A percentile compares a stretch with the other conserved stretches of the same genome.
Evolutionary conservation across 257 asterid genomes (phyloP).

Genomic region (Lycium barbarum): DNA sequence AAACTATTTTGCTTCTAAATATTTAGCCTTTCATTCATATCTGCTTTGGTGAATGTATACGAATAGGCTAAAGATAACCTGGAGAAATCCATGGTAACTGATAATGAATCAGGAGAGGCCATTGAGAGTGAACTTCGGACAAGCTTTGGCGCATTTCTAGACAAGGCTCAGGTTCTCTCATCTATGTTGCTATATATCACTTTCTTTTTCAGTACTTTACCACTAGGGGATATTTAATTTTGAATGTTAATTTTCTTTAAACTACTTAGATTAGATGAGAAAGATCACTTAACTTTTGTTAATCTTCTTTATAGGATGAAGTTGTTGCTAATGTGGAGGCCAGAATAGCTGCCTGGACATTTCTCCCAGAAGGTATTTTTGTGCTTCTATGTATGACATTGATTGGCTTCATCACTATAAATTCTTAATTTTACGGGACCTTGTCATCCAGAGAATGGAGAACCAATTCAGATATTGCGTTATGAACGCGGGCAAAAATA

Average conservation of each 20-base stretch:
- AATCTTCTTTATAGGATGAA: constrained; percentile 60
- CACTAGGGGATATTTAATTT: not conserved
- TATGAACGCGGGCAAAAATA: constrained; percentile 89
- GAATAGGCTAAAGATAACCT: constrained; percentile 81
- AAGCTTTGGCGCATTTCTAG: constrained; percentile 88
- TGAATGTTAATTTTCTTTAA: not conserved
- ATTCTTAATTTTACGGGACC: constrained; percentile 18
- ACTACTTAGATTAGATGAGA: constrained; percentile 8
- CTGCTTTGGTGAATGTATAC: constrained; percentile 36
- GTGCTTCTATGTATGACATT: not conserved
- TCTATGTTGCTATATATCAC: not conserved
- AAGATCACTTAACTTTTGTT: not conserved
- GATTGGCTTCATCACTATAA: not conserved
- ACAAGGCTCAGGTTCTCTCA: constrained; percentile 61
- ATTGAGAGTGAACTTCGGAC: constrained; percentile 89
- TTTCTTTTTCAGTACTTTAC: not conserved
- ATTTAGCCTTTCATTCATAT: constrained; percentile 16
- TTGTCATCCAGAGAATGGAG: constrained; percentile 71
- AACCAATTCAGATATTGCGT: constrained; percentile 79
- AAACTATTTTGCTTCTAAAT: not conserved
- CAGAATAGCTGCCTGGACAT: constrained; percentile 92
- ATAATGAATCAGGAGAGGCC: constrained; percentile 87
- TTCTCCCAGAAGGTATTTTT: constrained; percentile 78
- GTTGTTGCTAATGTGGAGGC: constrained; percentile 64
- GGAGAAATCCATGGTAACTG: constrained; percentile 97